A percentile compares a stretch with the other conserved stretches of the same genome.
phyloP scores from a whole-genome alignment of 1,139 yeast species.

The Debaryomyces singareniensis region DNA sequence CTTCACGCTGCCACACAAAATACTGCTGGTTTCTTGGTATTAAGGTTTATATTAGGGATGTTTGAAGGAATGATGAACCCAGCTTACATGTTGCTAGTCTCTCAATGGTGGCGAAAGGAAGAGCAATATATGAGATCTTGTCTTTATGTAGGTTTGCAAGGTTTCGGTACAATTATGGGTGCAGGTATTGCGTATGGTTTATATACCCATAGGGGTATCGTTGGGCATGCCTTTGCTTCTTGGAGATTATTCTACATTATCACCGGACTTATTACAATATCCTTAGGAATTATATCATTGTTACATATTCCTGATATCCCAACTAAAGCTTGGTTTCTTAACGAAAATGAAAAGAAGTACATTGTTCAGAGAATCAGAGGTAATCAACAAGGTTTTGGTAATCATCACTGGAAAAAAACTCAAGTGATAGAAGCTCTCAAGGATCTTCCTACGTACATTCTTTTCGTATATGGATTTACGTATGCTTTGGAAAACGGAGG shows the following conservation, averaged over 20 bases:
- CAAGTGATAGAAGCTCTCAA: constrained; percentile 49
- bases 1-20: constrained; percentile 19
- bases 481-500: constrained; percentile 26
- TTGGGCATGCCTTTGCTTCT: constrained; percentile 12
- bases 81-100: constrained; percentile 44
- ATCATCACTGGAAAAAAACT: constrained; percentile 42
- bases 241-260: constrained; percentile 22
- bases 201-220: constrained; percentile 6
- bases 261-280: constrained; percentile 19
- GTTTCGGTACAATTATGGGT: constrained; percentile 18
- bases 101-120: constrained; percentile 16
- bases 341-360: constrained; percentile 25
- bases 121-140: constrained; percentile 15
- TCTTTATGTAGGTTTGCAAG: constrained; percentile 19
- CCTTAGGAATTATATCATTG: constrained; percentile 14
- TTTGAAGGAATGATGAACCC: constrained; percentile 52
- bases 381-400: constrained; percentile 47
- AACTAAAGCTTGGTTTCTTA: constrained; percentile 22
- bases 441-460: constrained; percentile 35
- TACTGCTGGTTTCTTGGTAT: constrained; percentile 19
- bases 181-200: constrained; percentile 16
- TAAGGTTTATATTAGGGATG: constrained; percentile 36
- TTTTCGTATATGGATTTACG: constrained; percentile 18
- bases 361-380: constrained; percentile 21
- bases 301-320: constrained; percentile 21